Percentiles rank a stretch among this genome's conserved stretches.
These are phyloP conservation scores for Eucalyptus melliodora DNA, from an alignment of 345 rosid species.

Conservation along the genomic window DNA sequence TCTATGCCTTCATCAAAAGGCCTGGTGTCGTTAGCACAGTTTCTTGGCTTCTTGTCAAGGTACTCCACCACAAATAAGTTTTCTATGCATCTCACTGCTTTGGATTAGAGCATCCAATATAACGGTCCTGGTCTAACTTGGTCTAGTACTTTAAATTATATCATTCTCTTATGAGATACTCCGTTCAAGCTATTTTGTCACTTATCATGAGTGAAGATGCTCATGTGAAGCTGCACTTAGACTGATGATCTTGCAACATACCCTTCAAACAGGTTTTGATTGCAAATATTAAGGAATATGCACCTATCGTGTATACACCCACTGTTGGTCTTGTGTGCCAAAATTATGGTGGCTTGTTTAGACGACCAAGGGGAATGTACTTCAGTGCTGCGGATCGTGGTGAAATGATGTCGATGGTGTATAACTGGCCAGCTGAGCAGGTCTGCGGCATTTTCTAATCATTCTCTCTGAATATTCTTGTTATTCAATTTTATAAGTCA, in stretches of 20 bases:
- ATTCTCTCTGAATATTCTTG: neutral
- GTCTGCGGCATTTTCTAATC: constrained; percentile 14
- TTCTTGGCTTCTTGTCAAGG: neutral
- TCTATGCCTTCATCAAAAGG: neutral
- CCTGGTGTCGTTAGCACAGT: neutral
- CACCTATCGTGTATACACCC: constrained; percentile 94
- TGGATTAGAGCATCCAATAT: neutral
- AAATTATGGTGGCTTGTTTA: constrained; percentile 87
- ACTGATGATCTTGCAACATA: neutral
- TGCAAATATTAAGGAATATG: constrained; percentile 89
- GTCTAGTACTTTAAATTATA: neutral
- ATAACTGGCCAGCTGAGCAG: constrained; percentile 99
- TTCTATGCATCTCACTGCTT: neutral
- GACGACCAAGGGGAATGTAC: constrained; percentile 99
- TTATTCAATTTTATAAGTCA: neutral
- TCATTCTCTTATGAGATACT: neutral
- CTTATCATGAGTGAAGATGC: neutral
- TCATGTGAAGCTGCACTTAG: neutral
- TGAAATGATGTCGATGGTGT: constrained; percentile 99
- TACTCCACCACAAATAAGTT: neutral
- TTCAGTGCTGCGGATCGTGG: constrained; percentile 92
- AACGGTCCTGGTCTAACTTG: neutral
- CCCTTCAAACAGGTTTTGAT: constrained; percentile 58
- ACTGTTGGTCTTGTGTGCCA: constrained; percentile 98
- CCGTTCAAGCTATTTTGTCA: neutral